phyloP scores from a whole-genome alignment of 2,329 filamentous ascomycete genomes.

The Aspergillus udagawae region DNA sequence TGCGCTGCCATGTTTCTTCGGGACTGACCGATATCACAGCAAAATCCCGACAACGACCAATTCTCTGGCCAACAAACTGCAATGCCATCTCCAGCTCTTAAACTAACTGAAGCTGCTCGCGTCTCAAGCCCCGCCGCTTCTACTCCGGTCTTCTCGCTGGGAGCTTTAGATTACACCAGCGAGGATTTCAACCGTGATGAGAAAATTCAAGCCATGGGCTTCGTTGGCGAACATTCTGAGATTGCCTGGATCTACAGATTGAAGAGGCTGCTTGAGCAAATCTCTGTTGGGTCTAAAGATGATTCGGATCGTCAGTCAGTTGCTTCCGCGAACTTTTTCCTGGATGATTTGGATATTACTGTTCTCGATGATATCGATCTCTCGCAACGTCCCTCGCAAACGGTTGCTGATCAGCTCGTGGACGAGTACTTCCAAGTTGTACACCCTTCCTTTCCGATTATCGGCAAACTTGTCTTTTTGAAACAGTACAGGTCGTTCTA shows the following conservation, averaged over 20 bases:
- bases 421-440: conserved; percentile 37
- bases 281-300: conserved; percentile 13
- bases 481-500: conserved; percentile 37
- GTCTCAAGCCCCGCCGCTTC: conserved; percentile 9
- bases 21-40: conserved; percentile 9
- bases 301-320: conserved; percentile 22
- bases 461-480: conserved; percentile 38
- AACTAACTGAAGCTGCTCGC: conserved; percentile 7
- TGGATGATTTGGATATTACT: conserved; percentile 36
- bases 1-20: background rate
- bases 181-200: conserved; percentile 43
- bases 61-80: conserved; percentile 9
- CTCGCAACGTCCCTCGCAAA: conserved; percentile 32
- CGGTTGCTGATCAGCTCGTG: conserved; percentile 38
- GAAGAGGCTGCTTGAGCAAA: conserved; percentile 32
- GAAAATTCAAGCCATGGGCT: conserved; percentile 36
- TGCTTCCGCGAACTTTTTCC: conserved; percentile 36
- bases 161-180: conserved; percentile 37
- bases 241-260: conserved; percentile 43
- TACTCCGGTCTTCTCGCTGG: conserved; percentile 26
- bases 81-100: conserved; percentile 6
- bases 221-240: conserved; percentile 44
- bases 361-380: conserved; percentile 34
- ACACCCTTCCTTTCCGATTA: conserved; percentile 41
- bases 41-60: conserved; percentile 10